Conservation (phyloP, 2,329 filamentous ascomycete genomes). For the Trichoderma lentiforme region DNA sequence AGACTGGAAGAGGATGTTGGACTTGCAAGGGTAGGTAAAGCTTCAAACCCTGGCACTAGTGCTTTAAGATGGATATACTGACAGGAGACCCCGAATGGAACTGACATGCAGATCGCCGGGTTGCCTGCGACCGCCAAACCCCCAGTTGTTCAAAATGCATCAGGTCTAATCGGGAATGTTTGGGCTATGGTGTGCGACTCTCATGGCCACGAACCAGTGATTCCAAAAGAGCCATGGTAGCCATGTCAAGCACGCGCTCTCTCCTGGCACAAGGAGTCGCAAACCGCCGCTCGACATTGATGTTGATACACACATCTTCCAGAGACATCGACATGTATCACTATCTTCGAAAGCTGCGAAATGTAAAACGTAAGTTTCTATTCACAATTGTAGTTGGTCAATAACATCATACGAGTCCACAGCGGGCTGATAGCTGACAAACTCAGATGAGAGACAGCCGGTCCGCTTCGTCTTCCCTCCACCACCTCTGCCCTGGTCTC, state of each 20-base stretch:
- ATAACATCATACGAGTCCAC: neutral
- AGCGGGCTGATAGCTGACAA: neutral
- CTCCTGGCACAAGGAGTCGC: neutral
- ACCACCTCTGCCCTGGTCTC: neutral
- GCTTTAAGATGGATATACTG: neutral
- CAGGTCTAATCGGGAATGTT: neutral
- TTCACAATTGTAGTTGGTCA: neutral
- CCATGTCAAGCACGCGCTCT: neutral
- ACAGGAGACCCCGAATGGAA: neutral
- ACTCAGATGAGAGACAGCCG: neutral
- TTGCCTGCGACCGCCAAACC: neutral
- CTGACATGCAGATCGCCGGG: neutral
- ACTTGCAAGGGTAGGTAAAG: neutral
- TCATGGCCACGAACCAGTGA: neutral
- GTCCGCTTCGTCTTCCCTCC: neutral
- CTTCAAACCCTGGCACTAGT: neutral
- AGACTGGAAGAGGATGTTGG: neutral
- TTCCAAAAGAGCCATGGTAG: neutral
- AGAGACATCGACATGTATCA: neutral
- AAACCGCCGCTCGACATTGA: neutral
- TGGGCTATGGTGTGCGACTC: neutral
- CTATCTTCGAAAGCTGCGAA: neutral
- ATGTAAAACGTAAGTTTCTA: neutral
- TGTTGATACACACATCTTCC: neutral
- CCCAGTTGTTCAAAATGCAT: neutral